These are phyloP conservation scores for Penicillium alfredii DNA, from an alignment of 495 filamentous ascomycete species.

Conservation along the genomic window DNA sequence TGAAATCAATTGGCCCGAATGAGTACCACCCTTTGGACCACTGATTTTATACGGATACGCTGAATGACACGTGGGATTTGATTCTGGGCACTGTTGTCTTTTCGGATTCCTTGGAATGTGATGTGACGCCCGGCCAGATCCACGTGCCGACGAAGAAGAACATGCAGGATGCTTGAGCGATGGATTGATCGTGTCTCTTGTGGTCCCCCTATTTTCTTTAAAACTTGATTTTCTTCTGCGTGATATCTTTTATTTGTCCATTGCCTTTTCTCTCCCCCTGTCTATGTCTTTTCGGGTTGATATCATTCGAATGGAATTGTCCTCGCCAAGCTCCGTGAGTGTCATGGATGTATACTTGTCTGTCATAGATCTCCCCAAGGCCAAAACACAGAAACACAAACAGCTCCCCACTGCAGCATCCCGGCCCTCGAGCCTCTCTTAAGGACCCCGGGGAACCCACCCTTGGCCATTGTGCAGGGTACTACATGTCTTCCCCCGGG, in stretches of 20 bases:
- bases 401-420: slow-evolving; percentile 2
- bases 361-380: slow-evolving; percentile 1
- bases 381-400: too few relatives aligned
- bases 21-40: slow-evolving; percentile 2
- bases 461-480: neutral
- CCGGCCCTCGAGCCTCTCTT: slow-evolving; percentile 9
- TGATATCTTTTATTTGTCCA: slow-evolving; percentile 7
- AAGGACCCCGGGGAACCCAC: neutral
- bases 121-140: slow-evolving; percentile 7
- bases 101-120: slow-evolving; percentile 10
- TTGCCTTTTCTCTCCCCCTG: slow-evolving; percentile 13
- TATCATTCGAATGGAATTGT: slow-evolving; percentile 25
- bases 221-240: slow-evolving; percentile 4
- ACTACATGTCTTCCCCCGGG: too few relatives aligned
- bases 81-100: neutral
- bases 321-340: slow-evolving; percentile 13
- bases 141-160: slow-evolving; percentile 13
- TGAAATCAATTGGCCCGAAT: too few relatives aligned
- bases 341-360: slow-evolving; percentile 1
- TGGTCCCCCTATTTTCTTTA: slow-evolving; percentile 8
- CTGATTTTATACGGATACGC: slow-evolving; percentile 4
- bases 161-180: slow-evolving; percentile 18
- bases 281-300: slow-evolving; percentile 23
- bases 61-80: slow-evolving; percentile 2
- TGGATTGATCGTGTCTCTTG: slow-evolving; percentile 12